Percentiles rank a stretch among this genome's conserved stretches.
phyloP scores from a whole-genome alignment of 2,329 filamentous ascomycete genomes.

The Pestalotiopsis sp. region DNA sequence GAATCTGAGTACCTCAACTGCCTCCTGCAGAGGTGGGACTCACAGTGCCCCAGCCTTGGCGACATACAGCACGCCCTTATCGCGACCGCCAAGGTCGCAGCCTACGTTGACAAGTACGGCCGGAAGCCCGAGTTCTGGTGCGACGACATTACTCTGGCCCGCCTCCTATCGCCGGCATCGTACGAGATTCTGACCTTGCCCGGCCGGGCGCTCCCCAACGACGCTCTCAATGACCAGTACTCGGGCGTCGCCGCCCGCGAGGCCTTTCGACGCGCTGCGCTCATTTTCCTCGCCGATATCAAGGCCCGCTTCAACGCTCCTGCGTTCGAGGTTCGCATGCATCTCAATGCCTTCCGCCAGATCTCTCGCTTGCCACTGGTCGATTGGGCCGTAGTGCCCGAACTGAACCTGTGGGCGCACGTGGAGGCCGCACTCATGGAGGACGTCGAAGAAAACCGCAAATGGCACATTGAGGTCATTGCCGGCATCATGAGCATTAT shows the following conservation, averaged over 20 bases:
- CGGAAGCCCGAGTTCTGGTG: slow-evolving; percentile 21
- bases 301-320: slow-evolving; percentile 24
- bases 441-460: slow-evolving; percentile 19
- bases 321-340: slow-evolving; percentile 21
- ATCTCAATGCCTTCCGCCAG: slow-evolving; percentile 28
- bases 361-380: slow-evolving; percentile 27
- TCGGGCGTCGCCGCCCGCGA: slow-evolving; percentile 26
- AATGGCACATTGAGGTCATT: slow-evolving; percentile 26
- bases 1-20: slow-evolving; percentile 21
- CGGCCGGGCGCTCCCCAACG: slow-evolving; percentile 22
- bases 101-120: slow-evolving; percentile 24
- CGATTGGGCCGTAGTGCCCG: slow-evolving; percentile 26
- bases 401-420: slow-evolving; percentile 31
- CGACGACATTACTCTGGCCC: slow-evolving; percentile 24
- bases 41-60: slow-evolving; percentile 20
- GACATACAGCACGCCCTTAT: slow-evolving; percentile 25
- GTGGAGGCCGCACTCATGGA: slow-evolving; percentile 26
- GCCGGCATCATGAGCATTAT: slow-evolving; percentile 25
- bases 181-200: slow-evolving; percentile 26
- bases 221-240: slow-evolving; percentile 17
- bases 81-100: slow-evolving; percentile 26
- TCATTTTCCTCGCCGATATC: slow-evolving; percentile 27
- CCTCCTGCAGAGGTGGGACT: slow-evolving; percentile 23
- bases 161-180: slow-evolving; percentile 24
- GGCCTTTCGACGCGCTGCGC: slow-evolving; percentile 25